Base-by-base conservation (phyloP, 2,329 filamentous ascomycete species). In the Penicillium occitanis region DNA sequence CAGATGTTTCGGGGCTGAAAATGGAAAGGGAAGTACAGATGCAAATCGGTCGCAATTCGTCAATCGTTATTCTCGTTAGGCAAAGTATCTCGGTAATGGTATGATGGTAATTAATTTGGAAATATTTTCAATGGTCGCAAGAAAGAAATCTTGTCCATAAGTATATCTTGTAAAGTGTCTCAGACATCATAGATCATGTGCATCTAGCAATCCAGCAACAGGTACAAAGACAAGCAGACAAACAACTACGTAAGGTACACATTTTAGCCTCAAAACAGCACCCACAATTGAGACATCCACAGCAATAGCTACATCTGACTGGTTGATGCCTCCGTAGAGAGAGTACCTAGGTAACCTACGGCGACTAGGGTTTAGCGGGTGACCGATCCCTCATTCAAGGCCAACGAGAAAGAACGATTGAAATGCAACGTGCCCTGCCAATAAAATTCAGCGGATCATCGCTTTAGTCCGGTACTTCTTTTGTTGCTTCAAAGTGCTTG, bases 101-200 rank as follows among this genome's bases (percentile, higher is more conserved):
- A 19, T 30, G 14, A 14, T 22, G 3, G 13, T 17, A 53, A 8
- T 19, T 19, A 19, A 19, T 19, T 19, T 51, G n/a, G 28, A 53
- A 3, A 53, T 30, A 19, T 53, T 53, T 7, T 33, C 10, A 4
- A 35, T 55, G 8, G 37, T 57, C 10, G 17, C 28, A 30, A 37
- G 30, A 37, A 57, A 35, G 17, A 22, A 55, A 19, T 22, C 17
- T 8, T 13, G 30, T 5, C 25, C 8, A 55, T 57, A 57, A 37
- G 37, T 57, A 25, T 6, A 37, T 37, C 30, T 3, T 37, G 22
- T 37, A 40, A 13, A 40, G 33, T 22, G 33, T n/a, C n/a, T n/a
- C n/a, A 59, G 57, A 59, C 57, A 59, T 59, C 37, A 28, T 28
- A 30, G 22, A 59, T 44, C 57, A 60, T 60, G 57, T 33, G 57